Conservation (phyloP, 2,329 filamentous ascomycete species). For the Geosmithia morbida region DNA sequence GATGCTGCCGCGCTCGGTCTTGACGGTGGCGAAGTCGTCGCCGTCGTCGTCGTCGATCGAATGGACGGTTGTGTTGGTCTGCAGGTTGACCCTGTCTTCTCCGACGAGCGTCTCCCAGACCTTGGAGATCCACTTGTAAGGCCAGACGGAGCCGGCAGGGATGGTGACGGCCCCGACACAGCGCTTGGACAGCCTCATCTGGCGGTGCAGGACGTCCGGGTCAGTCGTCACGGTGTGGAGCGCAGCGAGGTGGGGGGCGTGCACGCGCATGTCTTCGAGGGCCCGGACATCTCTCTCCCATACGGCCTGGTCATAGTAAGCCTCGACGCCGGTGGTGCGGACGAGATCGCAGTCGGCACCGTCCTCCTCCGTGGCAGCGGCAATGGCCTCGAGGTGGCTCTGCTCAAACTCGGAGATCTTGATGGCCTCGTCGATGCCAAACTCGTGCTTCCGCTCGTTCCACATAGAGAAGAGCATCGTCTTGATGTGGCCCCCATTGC, state of each 20-base stretch:
- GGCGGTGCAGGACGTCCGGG: slow-evolving; percentile 1
- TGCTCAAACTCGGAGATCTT: slow-evolving; percentile 4
- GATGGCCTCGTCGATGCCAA: slow-evolving; percentile 5
- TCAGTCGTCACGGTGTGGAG: slow-evolving; percentile 4
- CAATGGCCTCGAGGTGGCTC: slow-evolving; percentile 3
- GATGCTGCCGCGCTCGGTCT: slow-evolving; percentile 8
- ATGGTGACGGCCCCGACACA: slow-evolving; percentile 14
- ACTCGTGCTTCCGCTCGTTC: slow-evolving; percentile 4
- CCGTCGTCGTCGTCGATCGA: slow-evolving; percentile 2
- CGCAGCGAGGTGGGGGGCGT: slow-evolving; percentile 4
- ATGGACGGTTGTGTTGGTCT: slow-evolving; percentile 8
- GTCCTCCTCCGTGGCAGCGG: background rate
- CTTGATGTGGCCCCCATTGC: slow-evolving; percentile 10
- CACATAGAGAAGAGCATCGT: slow-evolving; percentile 4
- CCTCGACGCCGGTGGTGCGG: slow-evolving; percentile 3
- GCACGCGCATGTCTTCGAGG: slow-evolving; percentile 6
- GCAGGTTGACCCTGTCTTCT: slow-evolving; percentile 6
- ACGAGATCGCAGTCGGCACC: slow-evolving; percentile 5
- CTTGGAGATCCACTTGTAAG: slow-evolving; percentile 9
- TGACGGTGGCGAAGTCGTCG: slow-evolving; percentile 4
- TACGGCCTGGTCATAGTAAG: slow-evolving; percentile 4
- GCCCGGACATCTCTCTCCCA: slow-evolving; percentile 6
- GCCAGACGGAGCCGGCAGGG: slow-evolving; percentile 9
- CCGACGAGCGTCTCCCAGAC: slow-evolving; percentile 3
- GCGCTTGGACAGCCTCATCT: slow-evolving; percentile 8